Evolutionary conservation across 1,139 yeast species (phyloP), one percentile per base, ranked within the genome.

Genomic region (Yamadazyma aaseri): DNA sequence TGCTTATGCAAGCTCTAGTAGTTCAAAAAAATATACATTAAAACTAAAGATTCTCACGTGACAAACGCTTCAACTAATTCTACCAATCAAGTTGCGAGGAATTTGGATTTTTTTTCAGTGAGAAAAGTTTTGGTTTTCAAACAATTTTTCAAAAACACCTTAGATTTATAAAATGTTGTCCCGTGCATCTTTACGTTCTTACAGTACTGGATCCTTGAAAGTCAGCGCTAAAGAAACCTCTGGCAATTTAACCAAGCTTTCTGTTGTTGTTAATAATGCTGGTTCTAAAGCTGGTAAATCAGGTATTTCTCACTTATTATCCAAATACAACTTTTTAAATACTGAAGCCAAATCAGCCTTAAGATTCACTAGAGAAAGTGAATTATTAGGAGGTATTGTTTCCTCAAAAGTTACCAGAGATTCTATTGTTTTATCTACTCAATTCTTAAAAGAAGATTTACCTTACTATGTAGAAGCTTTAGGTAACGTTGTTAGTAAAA

Each of bases 311-410:
- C 97, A 92, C 63, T 68, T 89, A 49, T 75, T 90, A 55, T 79
- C 94, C 53, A 79, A 89, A 64, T 89, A 79, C 64, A 83, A 83
- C 54, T 92, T 84, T 73, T 79, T 86, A 63, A 84, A 85, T 73
- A 89, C 96, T 44, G 73, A 74, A 46, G 62, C 79, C 51, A 87
- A 89, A 64, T 84, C 96, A 22, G 96, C 95, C 20, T 75, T 92
- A 58, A 86, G 98, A 71, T 74, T 90, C 56, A 85, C 90, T 54
- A 85, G 98, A 66, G 98, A 94, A 69, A 71, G 92, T 37, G 99
- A 94, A 70, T 78, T 92, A 48, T 75, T 92, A 51, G 98, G 98
- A 47, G 97, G 96, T 56, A 66, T 65, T 45, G 78, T 87, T 60
- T 59, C 76, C 33, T 71, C 95, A 31, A 54, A 62, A 38, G 82